A percentile compares a stretch with the other conserved stretches of the same genome.
These are phyloP conservation scores for Kokia cookei DNA, from an alignment of 441 rosid genomes.

Conservation along the genomic window DNA sequence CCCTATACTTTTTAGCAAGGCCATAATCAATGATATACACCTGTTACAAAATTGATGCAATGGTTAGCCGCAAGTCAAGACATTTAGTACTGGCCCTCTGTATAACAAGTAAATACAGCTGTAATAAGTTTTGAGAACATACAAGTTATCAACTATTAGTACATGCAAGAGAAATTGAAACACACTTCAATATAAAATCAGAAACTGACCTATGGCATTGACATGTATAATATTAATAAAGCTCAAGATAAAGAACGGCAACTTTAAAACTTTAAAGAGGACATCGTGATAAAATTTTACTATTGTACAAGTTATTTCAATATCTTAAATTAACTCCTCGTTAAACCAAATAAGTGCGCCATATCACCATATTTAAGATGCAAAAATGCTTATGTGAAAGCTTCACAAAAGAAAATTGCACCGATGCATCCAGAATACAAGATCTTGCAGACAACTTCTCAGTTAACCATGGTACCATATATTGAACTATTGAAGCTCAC, in stretches of 20 bases:
- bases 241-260: neutral
- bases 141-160: neutral
- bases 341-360: neutral
- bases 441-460: neutral
- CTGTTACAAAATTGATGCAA: slow-evolving; percentile 22
- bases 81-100: neutral
- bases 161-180: neutral
- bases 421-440: neutral
- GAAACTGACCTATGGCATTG: neutral
- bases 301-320: neutral
- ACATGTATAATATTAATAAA: neutral
- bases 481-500: neutral
- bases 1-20: slow-evolving; percentile 80
- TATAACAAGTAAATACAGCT: neutral
- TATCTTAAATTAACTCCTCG: neutral
- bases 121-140: neutral
- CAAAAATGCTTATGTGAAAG: neutral
- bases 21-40: slow-evolving; percentile 84
- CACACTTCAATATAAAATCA: neutral
- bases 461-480: neutral
- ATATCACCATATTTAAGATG: neutral
- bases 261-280: neutral
- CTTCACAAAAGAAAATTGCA: neutral
- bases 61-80: neutral
- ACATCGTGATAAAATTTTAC: neutral